These are phyloP conservation scores for Herpetospermum pedunculosum DNA, from an alignment of 306 rosid genomes.

Conservation along the genomic window DNA sequence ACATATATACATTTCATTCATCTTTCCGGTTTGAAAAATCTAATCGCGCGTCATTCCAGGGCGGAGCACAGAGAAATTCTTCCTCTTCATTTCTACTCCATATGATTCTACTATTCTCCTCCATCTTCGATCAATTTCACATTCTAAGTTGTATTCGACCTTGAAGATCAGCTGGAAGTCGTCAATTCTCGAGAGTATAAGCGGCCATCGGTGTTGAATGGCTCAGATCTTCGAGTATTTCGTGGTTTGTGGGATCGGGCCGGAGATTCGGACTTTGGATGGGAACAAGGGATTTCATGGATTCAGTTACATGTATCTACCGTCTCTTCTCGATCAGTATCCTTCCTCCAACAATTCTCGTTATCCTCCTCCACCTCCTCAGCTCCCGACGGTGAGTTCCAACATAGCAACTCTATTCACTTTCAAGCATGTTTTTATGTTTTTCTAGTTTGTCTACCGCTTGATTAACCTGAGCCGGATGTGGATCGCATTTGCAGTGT, in stretches of 20 bases:
- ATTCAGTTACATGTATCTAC: conserved; percentile 37
- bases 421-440: background rate
- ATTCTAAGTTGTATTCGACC: background rate
- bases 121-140: background rate
- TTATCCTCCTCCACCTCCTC: conserved; percentile 95
- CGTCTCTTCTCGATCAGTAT: conserved; percentile 76
- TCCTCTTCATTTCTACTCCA: background rate
- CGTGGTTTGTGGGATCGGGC: conserved; percentile 95
- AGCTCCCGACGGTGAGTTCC: conserved; percentile 71
- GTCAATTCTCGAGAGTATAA: background rate
- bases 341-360: conserved; percentile 71
- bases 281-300: conserved; percentile 86
- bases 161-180: background rate
- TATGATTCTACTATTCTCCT: background rate
- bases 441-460: background rate
- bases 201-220: conserved; percentile 28
- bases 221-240: conserved; percentile 91
- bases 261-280: conserved; percentile 81
- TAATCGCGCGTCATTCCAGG: conserved; percentile 1
- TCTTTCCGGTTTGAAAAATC: background rate
- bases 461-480: conserved; percentile 9
- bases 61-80: background rate
- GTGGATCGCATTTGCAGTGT: conserved; percentile 40
- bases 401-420: background rate
- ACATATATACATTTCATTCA: background rate